Conservation (phyloP, 2,329 filamentous ascomycete genomes). For the Colletotrichum orbiculare region DNA sequence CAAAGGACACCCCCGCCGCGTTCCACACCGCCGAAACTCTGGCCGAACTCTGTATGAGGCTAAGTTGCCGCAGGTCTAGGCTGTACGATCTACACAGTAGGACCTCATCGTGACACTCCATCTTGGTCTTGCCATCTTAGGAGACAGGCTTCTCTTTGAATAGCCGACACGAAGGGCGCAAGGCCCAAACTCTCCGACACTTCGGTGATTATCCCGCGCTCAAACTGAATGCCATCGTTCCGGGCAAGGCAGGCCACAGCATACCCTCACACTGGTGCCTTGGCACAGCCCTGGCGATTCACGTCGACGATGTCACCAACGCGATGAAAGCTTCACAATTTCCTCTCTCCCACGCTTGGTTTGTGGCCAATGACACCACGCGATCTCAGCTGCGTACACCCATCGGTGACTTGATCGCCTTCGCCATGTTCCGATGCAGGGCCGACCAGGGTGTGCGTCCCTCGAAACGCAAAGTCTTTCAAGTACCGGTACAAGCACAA, state of each 20-base stretch:
- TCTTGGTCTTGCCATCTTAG: too few species aligned
- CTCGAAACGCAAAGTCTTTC: neutral
- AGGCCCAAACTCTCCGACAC: too few species aligned
- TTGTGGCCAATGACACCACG: conserved; percentile 4
- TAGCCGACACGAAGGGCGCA: too few species aligned
- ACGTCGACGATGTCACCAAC: conserved; percentile 4
- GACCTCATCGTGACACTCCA: too few species aligned
- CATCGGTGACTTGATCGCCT: conserved; percentile 22
- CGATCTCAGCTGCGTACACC: conserved; percentile 7
- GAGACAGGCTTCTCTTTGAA: too few species aligned
- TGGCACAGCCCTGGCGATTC: neutral
- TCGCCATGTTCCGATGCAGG: conserved; percentile 28
- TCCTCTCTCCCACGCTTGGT: neutral
- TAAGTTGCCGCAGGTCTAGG: neutral
- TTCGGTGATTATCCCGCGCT: too few species aligned
- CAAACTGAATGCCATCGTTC: too few species aligned
- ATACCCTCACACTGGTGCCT: too few species aligned
- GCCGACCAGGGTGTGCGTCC: conserved; percentile 14
- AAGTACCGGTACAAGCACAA: conserved; percentile 20
- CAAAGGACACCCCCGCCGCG: neutral
- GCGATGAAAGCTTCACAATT: neutral
- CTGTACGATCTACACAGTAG: too few species aligned
- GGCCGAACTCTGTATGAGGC: neutral
- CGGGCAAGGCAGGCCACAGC: too few species aligned
- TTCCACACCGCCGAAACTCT: conserved; percentile 11